A percentile compares a stretch with the other conserved stretches of the same genome.
Conservation (phyloP, 176 grass and related monocot species). For the Aegilops bicornis region DNA sequence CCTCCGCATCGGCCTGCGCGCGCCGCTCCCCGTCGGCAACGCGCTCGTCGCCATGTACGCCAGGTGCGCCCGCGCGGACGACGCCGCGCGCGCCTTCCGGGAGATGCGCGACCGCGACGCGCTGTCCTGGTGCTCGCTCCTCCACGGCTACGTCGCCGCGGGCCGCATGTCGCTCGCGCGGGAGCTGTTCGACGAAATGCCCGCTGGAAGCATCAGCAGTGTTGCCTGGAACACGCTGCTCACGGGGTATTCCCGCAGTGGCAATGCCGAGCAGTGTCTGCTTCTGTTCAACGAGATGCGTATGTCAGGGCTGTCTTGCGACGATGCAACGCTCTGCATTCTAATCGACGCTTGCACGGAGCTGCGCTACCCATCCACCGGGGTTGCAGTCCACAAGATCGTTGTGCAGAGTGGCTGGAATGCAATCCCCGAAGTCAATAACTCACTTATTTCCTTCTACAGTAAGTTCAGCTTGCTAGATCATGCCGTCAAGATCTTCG, state of each 20-base stretch:
- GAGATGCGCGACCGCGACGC: conserved; percentile 55
- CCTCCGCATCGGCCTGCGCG: conserved; percentile 42
- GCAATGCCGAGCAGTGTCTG: conserved; percentile 30
- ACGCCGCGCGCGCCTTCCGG: conserved; percentile 45
- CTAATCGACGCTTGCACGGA: conserved; percentile 43
- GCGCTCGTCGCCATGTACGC: conserved; percentile 69
- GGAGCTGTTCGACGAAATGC: conserved; percentile 55
- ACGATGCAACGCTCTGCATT: conserved; percentile 53
- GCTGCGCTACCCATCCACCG: conserved; percentile 27
- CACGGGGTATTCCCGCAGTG: conserved; percentile 43
- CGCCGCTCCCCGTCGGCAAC: conserved; percentile 56
- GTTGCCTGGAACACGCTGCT: conserved; percentile 70
- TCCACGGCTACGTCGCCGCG: conserved; percentile 33
- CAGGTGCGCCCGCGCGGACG: conserved; percentile 32
- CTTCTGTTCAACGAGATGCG: conserved; percentile 50
- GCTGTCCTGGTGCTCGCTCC: conserved; percentile 69
- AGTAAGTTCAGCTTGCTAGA: conserved; percentile 45
- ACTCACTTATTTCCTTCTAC: conserved; percentile 67
- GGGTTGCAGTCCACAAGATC: conserved; percentile 41
- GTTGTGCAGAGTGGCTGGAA: conserved; percentile 42
- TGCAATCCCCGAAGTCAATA: conserved; percentile 40
- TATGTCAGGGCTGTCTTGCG: conserved; percentile 14
- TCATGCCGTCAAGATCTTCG: conserved; percentile 41
- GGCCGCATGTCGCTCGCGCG: conserved; percentile 11
- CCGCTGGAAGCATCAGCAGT: conserved; percentile 23